Evolutionary conservation across 2,329 filamentous ascomycete species (phyloP).

Genomic region (Exophiala calicioides): DNA sequence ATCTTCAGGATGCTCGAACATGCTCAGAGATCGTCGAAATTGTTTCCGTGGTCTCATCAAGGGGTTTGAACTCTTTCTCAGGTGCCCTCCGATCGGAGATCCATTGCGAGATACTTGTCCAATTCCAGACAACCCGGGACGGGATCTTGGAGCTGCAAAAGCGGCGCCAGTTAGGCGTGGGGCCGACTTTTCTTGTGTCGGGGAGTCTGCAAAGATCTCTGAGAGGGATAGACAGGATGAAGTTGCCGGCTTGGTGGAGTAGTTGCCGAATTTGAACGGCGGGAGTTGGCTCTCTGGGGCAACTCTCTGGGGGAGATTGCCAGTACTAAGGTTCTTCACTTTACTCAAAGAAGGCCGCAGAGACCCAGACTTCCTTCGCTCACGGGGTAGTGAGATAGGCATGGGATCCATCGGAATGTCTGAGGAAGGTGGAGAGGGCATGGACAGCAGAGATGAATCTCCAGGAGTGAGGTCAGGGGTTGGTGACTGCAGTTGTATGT

Average conservation of each 20-base stretch:
- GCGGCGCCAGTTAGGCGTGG: slow-evolving; percentile 37
- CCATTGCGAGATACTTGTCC: slow-evolving; percentile 60
- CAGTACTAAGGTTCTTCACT: slow-evolving; percentile 73
- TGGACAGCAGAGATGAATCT: slow-evolving; percentile 42
- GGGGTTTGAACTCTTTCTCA: slow-evolving; percentile 71
- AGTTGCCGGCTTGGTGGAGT: slow-evolving; percentile 48
- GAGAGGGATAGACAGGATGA: slow-evolving; percentile 68
- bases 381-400: slow-evolving; percentile 24
- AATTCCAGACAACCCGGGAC: slow-evolving; percentile 14
- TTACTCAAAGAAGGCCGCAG: slow-evolving; percentile 74
- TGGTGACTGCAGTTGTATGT: slow-evolving; percentile 71
- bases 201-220: slow-evolving; percentile 80
- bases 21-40: slow-evolving; percentile 89
- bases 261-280: slow-evolving; percentile 71
- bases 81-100: slow-evolving; percentile 71
- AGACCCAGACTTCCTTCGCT: slow-evolving; percentile 65
- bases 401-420: slow-evolving; percentile 41
- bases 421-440: slow-evolving; percentile 41
- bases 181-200: slow-evolving; percentile 55
- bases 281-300: slow-evolving; percentile 67
- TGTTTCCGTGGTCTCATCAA: slow-evolving; percentile 79
- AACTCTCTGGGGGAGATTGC: slow-evolving; percentile 61
- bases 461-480: slow-evolving; percentile 59
- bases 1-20: slow-evolving; percentile 93
- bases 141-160: slow-evolving; percentile 22